Base-by-base conservation (phyloP, 2,329 filamentous ascomycete species). In the Aspergillus niger region DNA sequence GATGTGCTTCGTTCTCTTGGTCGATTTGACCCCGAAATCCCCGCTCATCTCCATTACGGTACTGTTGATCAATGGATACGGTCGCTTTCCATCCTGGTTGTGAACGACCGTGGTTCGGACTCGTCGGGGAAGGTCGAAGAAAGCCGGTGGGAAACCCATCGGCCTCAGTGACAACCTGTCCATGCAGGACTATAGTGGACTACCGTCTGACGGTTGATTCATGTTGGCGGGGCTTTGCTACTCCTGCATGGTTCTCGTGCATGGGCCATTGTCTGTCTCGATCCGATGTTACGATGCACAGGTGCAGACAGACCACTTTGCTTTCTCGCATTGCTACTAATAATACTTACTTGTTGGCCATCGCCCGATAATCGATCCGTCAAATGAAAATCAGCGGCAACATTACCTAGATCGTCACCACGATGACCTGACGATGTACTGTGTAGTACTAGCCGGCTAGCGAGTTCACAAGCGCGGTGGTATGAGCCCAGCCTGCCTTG, bases 141-240 rank as follows among this genome's bases (percentile, higher is more conserved):
- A 8, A 28, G 26, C 20, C 22, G 51, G 51, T 36, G 51, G 11
- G 38, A 22, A 44, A 17, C 22, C 22, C 22, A 41, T 8, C 11
- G 28, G 44, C 44, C 55, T 49, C 32, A 51, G 51, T 59, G 51
- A 59, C 51, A 65, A 63, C 48, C 28, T 52, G 55, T 49, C 59
- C 49, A 61, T 60, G 61, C 60, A 65, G 56, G 55, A 62, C 66
- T 60, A 64, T 63, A 53, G 48, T 60, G 58, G 57, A 61, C 66
- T 66, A 65, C 62, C 32, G 49, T 60, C 53, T 52, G 63, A 66
- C 66, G 65, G 67, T 68, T 69, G 67, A 68, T 68, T 68, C 67
- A 67, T 61, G 57, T 64, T 57, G 62, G 66, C 66, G 67, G 66
- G 67, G 67, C 66, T 56, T 48, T 62, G 55, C 50, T 48, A 63